Evolutionary conservation across 768 basidiomycete species (phyloP).

Genomic region (Naganishia friedmannii): DNA sequence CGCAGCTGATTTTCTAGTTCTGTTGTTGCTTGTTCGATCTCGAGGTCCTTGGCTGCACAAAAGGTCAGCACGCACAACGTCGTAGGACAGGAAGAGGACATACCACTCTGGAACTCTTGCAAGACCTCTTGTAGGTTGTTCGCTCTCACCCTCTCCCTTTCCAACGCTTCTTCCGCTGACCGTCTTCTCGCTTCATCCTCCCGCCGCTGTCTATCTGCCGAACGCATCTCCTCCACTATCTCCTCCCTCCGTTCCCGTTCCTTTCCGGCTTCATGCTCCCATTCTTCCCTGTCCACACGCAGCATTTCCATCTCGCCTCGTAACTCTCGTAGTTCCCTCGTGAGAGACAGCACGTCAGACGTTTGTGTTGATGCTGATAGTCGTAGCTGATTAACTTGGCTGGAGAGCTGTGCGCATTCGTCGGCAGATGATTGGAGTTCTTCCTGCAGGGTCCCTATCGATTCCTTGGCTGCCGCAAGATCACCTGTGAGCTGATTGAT

Average conservation of each 20-base stretch:
- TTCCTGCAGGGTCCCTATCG: slow-evolving; percentile 72
- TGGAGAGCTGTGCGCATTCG: slow-evolving; percentile 68
- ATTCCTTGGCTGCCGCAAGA: slow-evolving; percentile 68
- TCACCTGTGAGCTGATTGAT: slow-evolving; percentile 74
- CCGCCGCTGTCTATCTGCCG: slow-evolving; percentile 65
- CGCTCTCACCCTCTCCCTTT: slow-evolving; percentile 62
- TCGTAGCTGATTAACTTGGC: slow-evolving; percentile 59
- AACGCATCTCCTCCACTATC: slow-evolving; percentile 60
- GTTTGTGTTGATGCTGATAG: slow-evolving; percentile 46
- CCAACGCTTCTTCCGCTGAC: slow-evolving; percentile 59
- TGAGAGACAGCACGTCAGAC: slow-evolving; percentile 45
- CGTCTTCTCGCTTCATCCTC: slow-evolving; percentile 63
- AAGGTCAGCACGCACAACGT: slow-evolving; percentile 27
- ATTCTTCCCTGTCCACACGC: slow-evolving; percentile 75
- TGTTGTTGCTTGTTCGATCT: slow-evolving; percentile 76
- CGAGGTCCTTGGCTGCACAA: slow-evolving; percentile 76
- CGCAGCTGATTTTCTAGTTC: slow-evolving; percentile 75
- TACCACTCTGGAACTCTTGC: slow-evolving; percentile 91
- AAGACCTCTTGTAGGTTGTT: slow-evolving; percentile 85
- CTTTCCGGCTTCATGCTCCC: slow-evolving; percentile 62
- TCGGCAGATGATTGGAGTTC: slow-evolving; percentile 74
- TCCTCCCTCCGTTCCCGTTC: slow-evolving; percentile 74
- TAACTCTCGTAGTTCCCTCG: slow-evolving; percentile 71
- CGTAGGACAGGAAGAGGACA: slow-evolving; percentile 43
- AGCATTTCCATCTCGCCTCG: slow-evolving; percentile 83